Percentiles rank a stretch among this genome's conserved stretches.
These are phyloP conservation scores for Metschnikowia peoriensis DNA, from an alignment of 805 yeast genomes.

Conservation along the genomic window DNA sequence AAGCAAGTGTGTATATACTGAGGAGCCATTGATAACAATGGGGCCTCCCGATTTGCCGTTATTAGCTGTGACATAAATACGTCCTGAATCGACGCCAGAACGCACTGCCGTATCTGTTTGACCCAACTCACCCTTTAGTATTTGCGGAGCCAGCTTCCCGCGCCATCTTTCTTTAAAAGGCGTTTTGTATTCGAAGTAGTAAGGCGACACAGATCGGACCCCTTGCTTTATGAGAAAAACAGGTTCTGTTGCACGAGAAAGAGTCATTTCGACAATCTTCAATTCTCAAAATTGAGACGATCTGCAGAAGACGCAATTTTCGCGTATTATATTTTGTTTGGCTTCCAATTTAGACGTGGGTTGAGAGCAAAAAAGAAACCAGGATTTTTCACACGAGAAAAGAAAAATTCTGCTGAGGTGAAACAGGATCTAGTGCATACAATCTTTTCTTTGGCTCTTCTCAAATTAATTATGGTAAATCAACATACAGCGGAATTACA, in stretches of 20 bases:
- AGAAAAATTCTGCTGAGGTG: no score
- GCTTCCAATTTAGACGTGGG: no score
- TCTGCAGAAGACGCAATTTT: no score
- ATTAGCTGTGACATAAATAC: constrained; percentile 24
- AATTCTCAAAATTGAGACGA: no score
- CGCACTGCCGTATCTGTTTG: constrained; percentile 24
- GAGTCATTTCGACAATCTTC: neutral
- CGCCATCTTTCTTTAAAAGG: constrained; percentile 41
- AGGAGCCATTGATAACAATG: neutral
- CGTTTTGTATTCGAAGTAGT: constrained; percentile 30
- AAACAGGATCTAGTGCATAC: no score
- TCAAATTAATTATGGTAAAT: no score
- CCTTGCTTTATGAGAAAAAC: constrained; percentile 24
- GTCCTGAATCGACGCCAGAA: constrained; percentile 24
- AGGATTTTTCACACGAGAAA: no score
- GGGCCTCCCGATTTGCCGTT: constrained; percentile 13
- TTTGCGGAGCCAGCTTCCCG: constrained; percentile 30
- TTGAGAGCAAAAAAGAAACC: no score
- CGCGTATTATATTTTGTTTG: no score
- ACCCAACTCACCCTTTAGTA: constrained; percentile 35
- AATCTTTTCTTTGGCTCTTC: no score
- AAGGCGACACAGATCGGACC: constrained; percentile 36
- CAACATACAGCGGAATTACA: no score
- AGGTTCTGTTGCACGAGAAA: constrained; percentile 7
- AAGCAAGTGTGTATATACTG: constrained; percentile 5